Evolutionary conservation across 805 yeast genomes (phyloP), one percentile per base, ranked within the genome.

Genomic region (Ogataea angusta): DNA sequence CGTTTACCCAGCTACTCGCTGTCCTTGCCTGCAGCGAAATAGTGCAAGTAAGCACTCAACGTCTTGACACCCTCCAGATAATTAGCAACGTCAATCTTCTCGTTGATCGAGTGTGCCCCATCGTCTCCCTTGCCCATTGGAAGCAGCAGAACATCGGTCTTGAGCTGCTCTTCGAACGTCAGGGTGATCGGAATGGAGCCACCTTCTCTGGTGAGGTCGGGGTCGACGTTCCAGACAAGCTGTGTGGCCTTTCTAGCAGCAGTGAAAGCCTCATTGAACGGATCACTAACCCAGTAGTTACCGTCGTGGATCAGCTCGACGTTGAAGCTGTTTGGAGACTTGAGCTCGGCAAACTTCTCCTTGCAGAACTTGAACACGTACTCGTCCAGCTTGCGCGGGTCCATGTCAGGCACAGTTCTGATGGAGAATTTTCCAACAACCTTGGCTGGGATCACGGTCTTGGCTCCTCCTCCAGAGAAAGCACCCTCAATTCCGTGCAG

Each of bases 41-140:
- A 90, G 68, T 93, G 97, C 62, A 93, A 73, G 68, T 89, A 93
- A 14, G 97, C 96, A 51, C 91, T 82, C 67, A 91, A 76, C 10
- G 96, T 85, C 73, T 93, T 93, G 59, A 85, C 80, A 51, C 99
- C 99, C 59, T 86, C 85, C 53, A 93, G 80, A 68, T 86, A 93
- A 73, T 93, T 93, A 50, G 84, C 69, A 38, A 89, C 72, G 62
- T 95, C 85, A 56, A 93, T 69, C 72, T 93, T 93, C 70, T 93
- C 99, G 62, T 93, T 93, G 57, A 93, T 89, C 16, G 96, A 88
- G 66, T 93, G 99, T 34, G 99, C 99, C 56, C 99, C 99, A 60
- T 93, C 99, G 63, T 93, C 97, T 53, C 99, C 99, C 69, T 95
- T 84, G 51, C 99, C 99, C 85, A 93, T 85, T 49, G 99, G 99